Conservation (phyloP, 2,329 filamentous ascomycete species). For the Exophiala dermatitidis region DNA sequence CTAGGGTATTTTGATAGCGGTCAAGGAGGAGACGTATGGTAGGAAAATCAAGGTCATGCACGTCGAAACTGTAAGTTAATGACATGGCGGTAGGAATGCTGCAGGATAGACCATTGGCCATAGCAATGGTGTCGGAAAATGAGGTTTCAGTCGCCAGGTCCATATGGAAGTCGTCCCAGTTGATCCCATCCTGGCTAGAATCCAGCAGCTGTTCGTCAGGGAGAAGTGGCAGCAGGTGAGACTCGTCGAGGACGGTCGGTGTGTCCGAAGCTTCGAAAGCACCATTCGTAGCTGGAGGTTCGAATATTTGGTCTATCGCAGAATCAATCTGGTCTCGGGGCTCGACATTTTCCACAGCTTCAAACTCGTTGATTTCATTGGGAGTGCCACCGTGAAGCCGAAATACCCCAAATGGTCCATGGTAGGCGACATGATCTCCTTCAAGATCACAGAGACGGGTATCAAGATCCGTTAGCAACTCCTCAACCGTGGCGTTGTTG, state of each 20-base stretch:
- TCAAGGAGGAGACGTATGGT: slow-evolving; percentile 4
- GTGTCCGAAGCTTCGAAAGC: neutral
- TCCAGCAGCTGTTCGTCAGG: neutral
- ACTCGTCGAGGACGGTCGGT: neutral
- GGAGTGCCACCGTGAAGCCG: neutral
- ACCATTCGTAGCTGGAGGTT: neutral
- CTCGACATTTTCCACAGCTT: neutral
- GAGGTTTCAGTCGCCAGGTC: neutral
- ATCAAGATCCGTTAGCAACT: slow-evolving; percentile 1
- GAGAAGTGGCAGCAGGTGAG: neutral
- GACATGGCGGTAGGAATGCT: neutral
- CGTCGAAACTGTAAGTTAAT: slow-evolving; percentile 1
- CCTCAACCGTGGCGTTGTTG: neutral
- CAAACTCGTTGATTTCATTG: neutral
- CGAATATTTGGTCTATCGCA: neutral
- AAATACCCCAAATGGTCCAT: slow-evolving; percentile 1
- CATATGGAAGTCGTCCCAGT: neutral
- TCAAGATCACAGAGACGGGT: neutral
- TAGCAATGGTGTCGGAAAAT: neutral
- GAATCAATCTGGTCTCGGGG: neutral
- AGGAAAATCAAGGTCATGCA: slow-evolving; percentile 1
- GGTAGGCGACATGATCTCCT: neutral
- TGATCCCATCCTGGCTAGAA: neutral
- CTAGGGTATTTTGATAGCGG: slow-evolving; percentile 2
- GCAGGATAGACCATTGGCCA: neutral